These are phyloP conservation scores for Chytriomyces confervae DNA, from an alignment of 192 early-diverging fungal species.

Conservation along the genomic window DNA sequence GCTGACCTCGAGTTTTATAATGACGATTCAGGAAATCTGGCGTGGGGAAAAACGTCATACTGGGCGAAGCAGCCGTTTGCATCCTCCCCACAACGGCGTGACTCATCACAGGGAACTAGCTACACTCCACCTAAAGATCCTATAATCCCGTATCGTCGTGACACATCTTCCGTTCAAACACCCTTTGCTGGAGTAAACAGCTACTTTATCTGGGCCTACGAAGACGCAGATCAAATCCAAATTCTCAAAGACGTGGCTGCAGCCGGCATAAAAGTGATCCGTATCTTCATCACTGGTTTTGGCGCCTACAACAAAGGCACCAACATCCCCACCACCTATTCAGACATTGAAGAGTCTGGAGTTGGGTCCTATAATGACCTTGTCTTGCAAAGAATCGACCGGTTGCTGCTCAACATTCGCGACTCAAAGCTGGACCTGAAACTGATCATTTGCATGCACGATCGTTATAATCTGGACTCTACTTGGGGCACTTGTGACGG, in stretches of 20 bases:
- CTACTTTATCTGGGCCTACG: slow-evolving; percentile 30
- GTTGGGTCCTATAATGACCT: slow-evolving; percentile 31
- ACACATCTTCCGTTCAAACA: not conserved
- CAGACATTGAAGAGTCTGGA: slow-evolving; percentile 19
- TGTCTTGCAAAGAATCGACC: slow-evolving; percentile 26
- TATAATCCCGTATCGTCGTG: not conserved
- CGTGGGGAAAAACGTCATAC: no score
- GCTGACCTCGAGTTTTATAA: slow-evolving; percentile 37
- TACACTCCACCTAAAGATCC: no score
- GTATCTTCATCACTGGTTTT: slow-evolving; percentile 34
- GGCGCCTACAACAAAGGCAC: slow-evolving; percentile 32
- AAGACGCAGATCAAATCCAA: slow-evolving; percentile 6
- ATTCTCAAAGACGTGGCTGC: slow-evolving; percentile 1
- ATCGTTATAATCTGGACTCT: slow-evolving; percentile 30
- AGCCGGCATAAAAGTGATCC: slow-evolving; percentile 10
- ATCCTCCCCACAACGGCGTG: no score
- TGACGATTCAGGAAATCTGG: slow-evolving; percentile 2
- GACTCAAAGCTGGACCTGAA: slow-evolving; percentile 7
- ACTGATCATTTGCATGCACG: slow-evolving; percentile 32
- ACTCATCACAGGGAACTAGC: no score
- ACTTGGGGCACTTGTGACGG: slow-evolving; percentile 37
- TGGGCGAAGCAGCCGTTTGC: no score
- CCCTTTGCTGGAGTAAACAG: slow-evolving; percentile 33
- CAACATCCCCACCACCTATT: not conserved
- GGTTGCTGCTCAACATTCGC: slow-evolving; percentile 1